Percentiles rank a stretch among this genome's conserved stretches.
Conservation (phyloP, 768 basidiomycete genomes). For the Suillus luteus region DNA sequence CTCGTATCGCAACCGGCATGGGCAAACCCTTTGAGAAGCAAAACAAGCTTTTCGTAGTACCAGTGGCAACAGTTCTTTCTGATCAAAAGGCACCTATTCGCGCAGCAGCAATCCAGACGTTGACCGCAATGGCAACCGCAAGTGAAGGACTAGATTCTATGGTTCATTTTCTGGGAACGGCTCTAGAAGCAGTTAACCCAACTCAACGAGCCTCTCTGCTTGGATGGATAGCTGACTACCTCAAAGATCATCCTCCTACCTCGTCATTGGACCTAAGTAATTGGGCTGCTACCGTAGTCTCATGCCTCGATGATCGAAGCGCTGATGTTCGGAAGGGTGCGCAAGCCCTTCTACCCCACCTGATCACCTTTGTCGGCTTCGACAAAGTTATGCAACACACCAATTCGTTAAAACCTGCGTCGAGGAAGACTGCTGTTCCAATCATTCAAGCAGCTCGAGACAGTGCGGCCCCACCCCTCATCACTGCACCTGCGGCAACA, state of each 20-base stretch:
- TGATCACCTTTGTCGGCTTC: constrained; percentile 77
- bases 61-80: constrained; percentile 81
- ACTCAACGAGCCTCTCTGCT: constrained; percentile 79
- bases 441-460: constrained; percentile 84
- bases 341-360: constrained; percentile 72
- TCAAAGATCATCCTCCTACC: constrained; percentile 62
- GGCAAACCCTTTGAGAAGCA: constrained; percentile 95
- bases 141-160: constrained; percentile 85
- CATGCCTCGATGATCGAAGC: constrained; percentile 87
- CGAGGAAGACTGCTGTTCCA: constrained; percentile 78
- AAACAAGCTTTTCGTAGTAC: constrained; percentile 69
- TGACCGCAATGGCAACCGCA: constrained; percentile 82
- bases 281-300: constrained; percentile 66
- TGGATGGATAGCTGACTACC: constrained; percentile 79
- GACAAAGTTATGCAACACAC: constrained; percentile 88
- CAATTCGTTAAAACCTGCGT: constrained; percentile 87
- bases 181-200: constrained; percentile 86
- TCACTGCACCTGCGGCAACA: constrained; percentile 30
- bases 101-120: constrained; percentile 70
- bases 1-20: constrained; percentile 91
- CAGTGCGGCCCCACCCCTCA: constrained; percentile 35
- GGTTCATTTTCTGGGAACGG: constrained; percentile 74
- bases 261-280: constrained; percentile 65
- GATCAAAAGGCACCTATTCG: constrained; percentile 93
- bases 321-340: constrained; percentile 92